Percentiles rank a stretch among this genome's conserved stretches.
Evolutionary conservation across 148 eudicot species (phyloP).

Genomic region (Drosera capensis): DNA sequence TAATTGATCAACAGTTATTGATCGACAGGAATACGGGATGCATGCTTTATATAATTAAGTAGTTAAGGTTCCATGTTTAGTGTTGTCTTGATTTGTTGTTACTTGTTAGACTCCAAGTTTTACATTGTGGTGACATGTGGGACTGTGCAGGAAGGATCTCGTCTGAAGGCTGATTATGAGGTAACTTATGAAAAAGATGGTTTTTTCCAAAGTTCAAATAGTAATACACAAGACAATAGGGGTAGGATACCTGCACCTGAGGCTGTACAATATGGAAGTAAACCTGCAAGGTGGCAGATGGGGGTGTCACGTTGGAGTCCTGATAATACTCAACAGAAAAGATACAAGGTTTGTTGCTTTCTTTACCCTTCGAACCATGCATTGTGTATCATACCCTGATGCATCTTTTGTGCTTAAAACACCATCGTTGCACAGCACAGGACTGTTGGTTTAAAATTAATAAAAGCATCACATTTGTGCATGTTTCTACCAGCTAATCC

Average conservation of each 20-base stretch:
- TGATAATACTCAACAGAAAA: conserved; percentile 41
- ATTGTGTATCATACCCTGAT: too few relatives aligned
- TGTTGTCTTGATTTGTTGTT: not conserved
- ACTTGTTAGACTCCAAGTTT: not conserved
- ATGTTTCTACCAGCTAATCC: too few relatives aligned
- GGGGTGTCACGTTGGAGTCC: conserved; percentile 36
- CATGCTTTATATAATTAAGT: too few relatives aligned
- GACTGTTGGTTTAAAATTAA: too few relatives aligned
- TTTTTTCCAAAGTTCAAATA: conserved; percentile 30
- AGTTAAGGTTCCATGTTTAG: not conserved
- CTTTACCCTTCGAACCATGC: too few relatives aligned
- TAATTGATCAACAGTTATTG: too few relatives aligned
- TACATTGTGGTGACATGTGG: not conserved
- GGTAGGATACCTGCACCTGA: conserved; percentile 14
- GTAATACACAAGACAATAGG: conserved; percentile 19
- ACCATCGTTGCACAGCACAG: too few relatives aligned
- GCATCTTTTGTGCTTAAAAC: too few relatives aligned
- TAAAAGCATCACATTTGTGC: too few relatives aligned
- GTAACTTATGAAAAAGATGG: conserved; percentile 71
- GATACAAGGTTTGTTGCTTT: conserved; percentile 42
- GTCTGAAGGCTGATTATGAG: conserved; percentile 70
- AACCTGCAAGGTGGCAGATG: conserved; percentile 25
- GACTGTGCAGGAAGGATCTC: conserved; percentile 64
- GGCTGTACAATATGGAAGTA: conserved; percentile 28
- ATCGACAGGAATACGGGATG: too few relatives aligned